Conservation (phyloP, 1,284 basidiomycete species). For the Anthracocystis setariae region DNA sequence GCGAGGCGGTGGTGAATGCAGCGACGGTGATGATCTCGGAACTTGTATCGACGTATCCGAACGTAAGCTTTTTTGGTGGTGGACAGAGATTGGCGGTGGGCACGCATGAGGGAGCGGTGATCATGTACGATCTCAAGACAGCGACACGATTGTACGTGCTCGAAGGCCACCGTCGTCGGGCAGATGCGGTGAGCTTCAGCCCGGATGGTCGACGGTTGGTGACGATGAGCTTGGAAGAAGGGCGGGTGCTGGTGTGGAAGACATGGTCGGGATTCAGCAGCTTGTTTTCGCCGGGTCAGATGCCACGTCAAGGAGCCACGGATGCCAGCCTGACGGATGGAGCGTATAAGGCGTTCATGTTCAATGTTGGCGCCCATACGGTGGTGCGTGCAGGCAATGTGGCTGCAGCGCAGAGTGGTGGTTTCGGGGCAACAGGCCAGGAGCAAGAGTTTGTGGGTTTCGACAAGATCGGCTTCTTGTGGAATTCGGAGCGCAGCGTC, state of each 20-base stretch:
- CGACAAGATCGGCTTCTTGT: conserved; percentile 52
- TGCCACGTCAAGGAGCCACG: conserved; percentile 84
- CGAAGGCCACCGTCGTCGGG: conserved; percentile 76
- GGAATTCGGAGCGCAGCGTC: conserved; percentile 57
- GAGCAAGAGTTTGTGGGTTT: conserved; percentile 38
- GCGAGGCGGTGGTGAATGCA: conserved; percentile 87
- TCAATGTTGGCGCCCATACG: conserved; percentile 49
- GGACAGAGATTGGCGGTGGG: conserved; percentile 91
- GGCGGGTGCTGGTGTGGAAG: conserved; percentile 67
- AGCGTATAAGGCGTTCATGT: conserved; percentile 64
- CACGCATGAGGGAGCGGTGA: conserved; percentile 81
- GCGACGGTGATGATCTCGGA: conserved; percentile 87
- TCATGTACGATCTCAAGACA: conserved; percentile 97
- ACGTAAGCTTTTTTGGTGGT: conserved; percentile 85
- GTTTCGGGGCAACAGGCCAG: conserved; percentile 2
- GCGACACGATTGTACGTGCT: conserved; percentile 93
- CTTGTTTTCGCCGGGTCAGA: conserved; percentile 88
- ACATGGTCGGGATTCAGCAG: conserved; percentile 73
- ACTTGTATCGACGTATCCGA: conserved; percentile 84
- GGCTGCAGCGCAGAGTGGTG: neutral
- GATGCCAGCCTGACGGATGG: conserved; percentile 67
- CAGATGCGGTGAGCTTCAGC: conserved; percentile 73
- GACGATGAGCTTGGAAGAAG: conserved; percentile 87
- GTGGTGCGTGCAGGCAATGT: neutral
- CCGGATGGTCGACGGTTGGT: conserved; percentile 90